Percentiles rank a stretch among this genome's conserved stretches.
Evolutionary conservation across 2,329 filamentous ascomycete genomes (phyloP).

Genomic region (Cryphonectria nitschkei): DNA sequence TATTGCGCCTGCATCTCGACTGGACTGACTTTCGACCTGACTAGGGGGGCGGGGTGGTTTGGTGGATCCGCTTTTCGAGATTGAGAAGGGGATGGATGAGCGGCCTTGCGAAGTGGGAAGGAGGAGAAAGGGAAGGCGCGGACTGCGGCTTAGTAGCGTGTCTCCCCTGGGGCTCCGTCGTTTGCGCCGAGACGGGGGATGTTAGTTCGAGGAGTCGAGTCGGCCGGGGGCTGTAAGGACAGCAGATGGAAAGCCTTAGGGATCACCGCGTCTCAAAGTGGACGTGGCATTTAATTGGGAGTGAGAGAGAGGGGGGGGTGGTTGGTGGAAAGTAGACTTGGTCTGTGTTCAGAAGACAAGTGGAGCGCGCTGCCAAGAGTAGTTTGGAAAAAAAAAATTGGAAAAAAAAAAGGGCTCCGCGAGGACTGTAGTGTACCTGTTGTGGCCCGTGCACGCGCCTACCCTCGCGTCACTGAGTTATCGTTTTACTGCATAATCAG

Average conservation of each 20-base stretch:
- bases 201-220: slow-evolving; percentile 2
- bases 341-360: neutral
- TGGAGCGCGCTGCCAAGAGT: neutral
- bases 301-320: neutral
- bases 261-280: slow-evolving; percentile 3
- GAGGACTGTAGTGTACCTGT: neutral
- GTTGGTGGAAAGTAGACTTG: neutral
- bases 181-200: neutral
- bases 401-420: neutral
- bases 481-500: neutral
- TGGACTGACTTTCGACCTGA: slow-evolving; percentile 14
- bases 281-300: neutral
- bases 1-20: slow-evolving; percentile 57
- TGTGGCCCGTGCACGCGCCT: slow-evolving; percentile 1
- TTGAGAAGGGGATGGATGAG: neutral
- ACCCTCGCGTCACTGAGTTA: neutral
- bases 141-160: neutral
- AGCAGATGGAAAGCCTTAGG: neutral
- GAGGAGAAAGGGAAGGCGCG: neutral
- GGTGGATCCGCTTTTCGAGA: slow-evolving; percentile 20
- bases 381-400: neutral
- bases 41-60: neutral
- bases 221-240: neutral
- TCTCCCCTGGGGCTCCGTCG: neutral
- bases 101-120: neutral